These are phyloP conservation scores for Nissolia schottii DNA, from an alignment of 306 rosid genomes.

Conservation along the genomic window DNA sequence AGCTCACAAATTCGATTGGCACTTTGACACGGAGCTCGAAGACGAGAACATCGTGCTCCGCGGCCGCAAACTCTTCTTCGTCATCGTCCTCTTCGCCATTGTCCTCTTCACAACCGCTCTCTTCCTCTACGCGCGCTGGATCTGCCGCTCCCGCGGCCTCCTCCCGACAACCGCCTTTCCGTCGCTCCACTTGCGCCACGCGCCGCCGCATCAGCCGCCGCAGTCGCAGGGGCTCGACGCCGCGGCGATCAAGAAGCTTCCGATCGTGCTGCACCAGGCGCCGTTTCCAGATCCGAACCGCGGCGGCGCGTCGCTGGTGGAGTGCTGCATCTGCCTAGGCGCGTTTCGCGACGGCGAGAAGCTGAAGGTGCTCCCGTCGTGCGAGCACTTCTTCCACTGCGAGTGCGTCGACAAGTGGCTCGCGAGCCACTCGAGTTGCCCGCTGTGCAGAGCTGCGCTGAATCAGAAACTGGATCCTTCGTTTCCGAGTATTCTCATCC, in stretches of 20 bases:
- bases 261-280: constrained; percentile 45
- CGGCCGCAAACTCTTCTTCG: constrained; percentile 57
- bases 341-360: constrained; percentile 62
- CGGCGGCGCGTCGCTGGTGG: constrained; percentile 24
- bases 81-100: constrained; percentile 45
- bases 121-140: constrained; percentile 62
- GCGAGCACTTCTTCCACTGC: constrained; percentile 67
- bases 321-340: constrained; percentile 81
- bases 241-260: constrained; percentile 45
- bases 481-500: constrained; percentile 35
- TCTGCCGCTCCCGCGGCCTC: constrained; percentile 40
- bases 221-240: constrained; percentile 44
- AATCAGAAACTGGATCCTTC: constrained; percentile 24
- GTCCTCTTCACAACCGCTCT: constrained; percentile 41
- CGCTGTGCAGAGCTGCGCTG: constrained; percentile 75
- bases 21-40: constrained; percentile 41
- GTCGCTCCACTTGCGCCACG: neutral
- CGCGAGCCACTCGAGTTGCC: constrained; percentile 62
- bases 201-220: neutral
- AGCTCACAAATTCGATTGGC: constrained; percentile 44
- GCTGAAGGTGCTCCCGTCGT: constrained; percentile 64
- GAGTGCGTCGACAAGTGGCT: constrained; percentile 92
- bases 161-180: neutral
- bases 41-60: constrained; percentile 44
- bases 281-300: neutral